These are phyloP conservation scores for thale cress (Arabidopsis thaliana) DNA, from an alignment of 345 rosid species.

Conservation along the genomic window DNA sequence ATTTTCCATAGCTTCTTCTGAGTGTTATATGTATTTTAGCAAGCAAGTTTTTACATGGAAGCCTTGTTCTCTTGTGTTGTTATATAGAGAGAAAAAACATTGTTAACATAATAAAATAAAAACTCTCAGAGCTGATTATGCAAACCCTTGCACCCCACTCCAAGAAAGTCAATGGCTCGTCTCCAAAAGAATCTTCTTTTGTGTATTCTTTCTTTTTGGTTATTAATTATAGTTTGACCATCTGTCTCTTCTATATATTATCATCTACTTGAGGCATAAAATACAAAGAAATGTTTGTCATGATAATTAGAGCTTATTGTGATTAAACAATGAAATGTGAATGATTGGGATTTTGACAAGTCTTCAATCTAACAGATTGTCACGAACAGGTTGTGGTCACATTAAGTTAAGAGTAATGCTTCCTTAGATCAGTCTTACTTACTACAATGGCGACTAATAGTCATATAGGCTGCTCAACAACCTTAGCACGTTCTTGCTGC, in stretches of 20 bases:
- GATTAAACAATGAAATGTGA: background rate
- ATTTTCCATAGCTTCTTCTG: slow-evolving; percentile 3
- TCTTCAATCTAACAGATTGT: background rate
- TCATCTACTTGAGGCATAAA: slow-evolving; percentile 10
- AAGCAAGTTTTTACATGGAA: background rate
- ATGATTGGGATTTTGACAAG: background rate
- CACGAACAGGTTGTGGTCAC: slow-evolving; percentile 26
- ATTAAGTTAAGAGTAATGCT: no score
- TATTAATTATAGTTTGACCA: background rate
- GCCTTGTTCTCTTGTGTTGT: slow-evolving; percentile 1
- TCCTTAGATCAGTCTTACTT: no score
- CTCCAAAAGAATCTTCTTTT: background rate
- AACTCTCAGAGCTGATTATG: background rate
- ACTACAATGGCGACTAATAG: no score
- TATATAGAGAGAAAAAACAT: background rate
- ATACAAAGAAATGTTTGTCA: slow-evolving; percentile 6
- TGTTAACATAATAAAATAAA: background rate
- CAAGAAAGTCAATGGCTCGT: slow-evolving; percentile 26
- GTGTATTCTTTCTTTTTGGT: background rate
- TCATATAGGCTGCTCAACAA: no score
- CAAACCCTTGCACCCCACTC: slow-evolving; percentile 32
- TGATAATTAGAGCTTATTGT: background rate
- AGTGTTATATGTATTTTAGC: slow-evolving; percentile 12
- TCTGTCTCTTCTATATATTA: slow-evolving; percentile 5
- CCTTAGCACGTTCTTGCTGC: no score